Evolutionary conservation across 2,329 filamentous ascomycete species (phyloP).

Genomic region (Leptosphaerulina australis): DNA sequence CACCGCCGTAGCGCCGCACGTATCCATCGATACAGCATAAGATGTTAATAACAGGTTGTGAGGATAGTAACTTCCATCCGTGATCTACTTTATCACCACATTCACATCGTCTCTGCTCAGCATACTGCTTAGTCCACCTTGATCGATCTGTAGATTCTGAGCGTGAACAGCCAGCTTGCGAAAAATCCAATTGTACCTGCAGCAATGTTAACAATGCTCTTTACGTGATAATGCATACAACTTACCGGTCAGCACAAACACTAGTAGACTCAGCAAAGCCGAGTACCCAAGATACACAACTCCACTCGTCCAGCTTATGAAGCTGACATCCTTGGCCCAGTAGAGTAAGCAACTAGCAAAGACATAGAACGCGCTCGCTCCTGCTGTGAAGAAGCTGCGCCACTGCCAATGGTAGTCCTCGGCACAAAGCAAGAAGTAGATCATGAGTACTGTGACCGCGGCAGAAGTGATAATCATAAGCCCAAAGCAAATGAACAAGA

Average conservation of each 20-base stretch:
- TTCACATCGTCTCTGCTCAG: background rate
- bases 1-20: constrained; percentile 8
- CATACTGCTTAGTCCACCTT: constrained; percentile 77
- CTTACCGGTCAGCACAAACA: constrained; percentile 93
- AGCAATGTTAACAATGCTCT: constrained; percentile 15
- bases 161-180: constrained; percentile 90
- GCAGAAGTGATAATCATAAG: constrained; percentile 96
- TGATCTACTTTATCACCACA: background rate
- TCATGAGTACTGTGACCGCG: constrained; percentile 88
- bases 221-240: background rate
- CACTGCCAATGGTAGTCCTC: constrained; percentile 99
- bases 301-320: constrained; percentile 82
- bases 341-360: constrained; percentile 91
- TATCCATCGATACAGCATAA: constrained; percentile 7
- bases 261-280: constrained; percentile 83
- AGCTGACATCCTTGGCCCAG: constrained; percentile 84
- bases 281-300: constrained; percentile 96
- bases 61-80: background rate
- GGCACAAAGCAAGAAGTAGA: constrained; percentile 93
- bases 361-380: constrained; percentile 88
- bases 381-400: constrained; percentile 90
- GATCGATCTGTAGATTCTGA: constrained; percentile 95
- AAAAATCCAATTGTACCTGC: constrained; percentile 94
- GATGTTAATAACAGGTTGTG: background rate
- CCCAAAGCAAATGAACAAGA: constrained; percentile 96